Percentiles rank a stretch among this genome's conserved stretches.
Conservation (phyloP, 2,329 filamentous ascomycete species). For the Scolecobasidium constrictum region DNA sequence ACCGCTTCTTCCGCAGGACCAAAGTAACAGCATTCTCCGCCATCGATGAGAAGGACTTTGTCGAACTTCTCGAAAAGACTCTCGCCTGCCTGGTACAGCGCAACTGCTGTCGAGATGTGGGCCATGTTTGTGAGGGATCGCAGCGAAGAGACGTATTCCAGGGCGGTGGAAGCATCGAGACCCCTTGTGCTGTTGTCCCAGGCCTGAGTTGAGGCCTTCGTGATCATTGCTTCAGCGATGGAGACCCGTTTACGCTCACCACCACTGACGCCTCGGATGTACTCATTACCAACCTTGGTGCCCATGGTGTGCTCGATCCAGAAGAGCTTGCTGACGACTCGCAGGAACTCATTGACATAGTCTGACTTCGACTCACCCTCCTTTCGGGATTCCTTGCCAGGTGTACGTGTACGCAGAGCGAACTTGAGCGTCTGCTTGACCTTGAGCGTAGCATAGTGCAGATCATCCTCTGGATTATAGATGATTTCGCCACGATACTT, state of each 20-base stretch:
- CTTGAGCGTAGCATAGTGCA: constrained; percentile 66
- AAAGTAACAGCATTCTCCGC: constrained; percentile 67
- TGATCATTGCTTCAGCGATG: constrained; percentile 22
- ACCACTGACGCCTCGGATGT: constrained; percentile 50
- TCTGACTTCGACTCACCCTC: constrained; percentile 50
- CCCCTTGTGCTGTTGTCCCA: constrained; percentile 40
- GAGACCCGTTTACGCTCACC: constrained; percentile 29
- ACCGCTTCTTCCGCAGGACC: constrained; percentile 51
- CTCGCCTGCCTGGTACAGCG: constrained; percentile 44
- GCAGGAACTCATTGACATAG: constrained; percentile 51
- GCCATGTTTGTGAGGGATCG: constrained; percentile 38
- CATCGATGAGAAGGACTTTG: constrained; percentile 61
- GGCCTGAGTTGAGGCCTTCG: too few relatives aligned
- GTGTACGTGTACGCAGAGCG: constrained; percentile 59
- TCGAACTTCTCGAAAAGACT: constrained; percentile 57
- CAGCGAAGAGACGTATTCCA: constrained; percentile 46
- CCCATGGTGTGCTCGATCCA: constrained; percentile 37
- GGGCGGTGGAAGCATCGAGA: constrained; percentile 44
- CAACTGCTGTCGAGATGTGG: constrained; percentile 40
- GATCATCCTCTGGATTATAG: constrained; percentile 76
- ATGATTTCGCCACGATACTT: constrained; percentile 75
- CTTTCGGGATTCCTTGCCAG: constrained; percentile 52
- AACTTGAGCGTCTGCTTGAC: constrained; percentile 74
- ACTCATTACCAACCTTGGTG: constrained; percentile 44
- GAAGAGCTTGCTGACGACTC: constrained; percentile 52